These are phyloP conservation scores for Fusarium virguliforme DNA, from an alignment of 2,329 filamentous ascomycete genomes.

Conservation along the genomic window DNA sequence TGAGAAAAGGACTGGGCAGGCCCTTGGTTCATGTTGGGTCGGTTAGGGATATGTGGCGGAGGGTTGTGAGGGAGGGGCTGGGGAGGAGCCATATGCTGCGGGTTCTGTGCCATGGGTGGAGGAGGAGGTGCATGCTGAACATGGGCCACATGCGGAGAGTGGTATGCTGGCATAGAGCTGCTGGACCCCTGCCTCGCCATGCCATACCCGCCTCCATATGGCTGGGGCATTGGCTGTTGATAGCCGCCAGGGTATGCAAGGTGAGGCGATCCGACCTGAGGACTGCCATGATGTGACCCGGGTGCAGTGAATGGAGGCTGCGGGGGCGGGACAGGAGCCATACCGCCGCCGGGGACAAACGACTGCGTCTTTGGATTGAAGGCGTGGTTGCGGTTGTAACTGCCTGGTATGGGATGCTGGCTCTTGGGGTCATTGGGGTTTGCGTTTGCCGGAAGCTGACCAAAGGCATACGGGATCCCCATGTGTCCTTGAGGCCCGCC, in stretches of 20 bases:
- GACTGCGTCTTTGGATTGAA: conserved; percentile 97
- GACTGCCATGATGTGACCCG: conserved; percentile 68
- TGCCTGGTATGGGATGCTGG: conserved; percentile 88
- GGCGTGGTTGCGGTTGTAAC: conserved; percentile 81
- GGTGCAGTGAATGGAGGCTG: conserved; percentile 66
- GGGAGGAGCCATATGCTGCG: conserved; percentile 57
- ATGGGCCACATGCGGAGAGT: conserved; percentile 57
- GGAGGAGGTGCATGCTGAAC: conserved; percentile 62
- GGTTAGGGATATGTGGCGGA: conserved; percentile 63
- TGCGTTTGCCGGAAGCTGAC: conserved; percentile 80
- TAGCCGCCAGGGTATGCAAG: conserved; percentile 66
- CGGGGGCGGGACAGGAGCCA: conserved; percentile 65
- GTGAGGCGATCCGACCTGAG: conserved; percentile 68
- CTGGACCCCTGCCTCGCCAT: conserved; percentile 73
- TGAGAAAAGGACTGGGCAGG: conserved; percentile 66
- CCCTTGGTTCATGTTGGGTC: conserved; percentile 62
- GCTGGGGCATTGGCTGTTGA: conserved; percentile 63
- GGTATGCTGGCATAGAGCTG: conserved; percentile 68
- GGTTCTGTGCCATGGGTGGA: conserved; percentile 57
- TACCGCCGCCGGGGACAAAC: conserved; percentile 79
- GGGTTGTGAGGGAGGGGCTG: conserved; percentile 63
- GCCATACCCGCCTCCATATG: conserved; percentile 66
- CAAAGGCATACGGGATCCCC: conserved; percentile 79
- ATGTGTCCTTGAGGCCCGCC: conserved; percentile 51
- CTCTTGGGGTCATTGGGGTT: conserved; percentile 81